Conservation (phyloP, 352 stramenopile genomes). For the Halophytophthora batemanensis region DNA sequence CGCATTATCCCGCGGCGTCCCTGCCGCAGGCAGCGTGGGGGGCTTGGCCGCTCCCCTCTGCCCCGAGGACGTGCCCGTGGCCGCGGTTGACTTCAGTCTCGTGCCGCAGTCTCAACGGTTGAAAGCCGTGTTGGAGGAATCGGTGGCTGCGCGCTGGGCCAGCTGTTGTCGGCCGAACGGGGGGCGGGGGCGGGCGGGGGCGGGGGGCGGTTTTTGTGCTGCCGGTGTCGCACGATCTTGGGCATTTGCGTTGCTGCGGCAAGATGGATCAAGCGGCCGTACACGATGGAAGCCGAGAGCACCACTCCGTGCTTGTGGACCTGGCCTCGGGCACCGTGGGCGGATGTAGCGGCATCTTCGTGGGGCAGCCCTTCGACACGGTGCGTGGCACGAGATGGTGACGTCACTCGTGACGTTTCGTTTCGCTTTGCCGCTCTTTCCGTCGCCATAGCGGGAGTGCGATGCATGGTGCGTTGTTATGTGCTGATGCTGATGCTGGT, state of each 20-base stretch:
- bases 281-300: conserved; percentile 27
- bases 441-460: neutral
- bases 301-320: conserved; percentile 40
- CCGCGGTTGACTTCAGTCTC: no score
- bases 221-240: no score
- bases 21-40: no score
- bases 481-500: neutral
- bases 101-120: no score
- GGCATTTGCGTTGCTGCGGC: conserved; percentile 11
- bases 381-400: conserved; percentile 12
- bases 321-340: conserved; percentile 49
- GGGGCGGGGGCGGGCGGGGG: no score
- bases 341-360: conserved; percentile 47
- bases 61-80: no score
- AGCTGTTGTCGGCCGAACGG: no score
- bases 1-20: no score
- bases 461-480: conserved; percentile 3
- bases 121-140: no score
- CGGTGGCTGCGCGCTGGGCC: no score
- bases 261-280: neutral
- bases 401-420: neutral
- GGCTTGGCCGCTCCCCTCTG: no score
- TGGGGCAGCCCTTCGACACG: conserved; percentile 63
- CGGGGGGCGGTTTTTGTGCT: no score
- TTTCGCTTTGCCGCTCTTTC: neutral